These are phyloP conservation scores for Acer negundo DNA, from an alignment of 345 rosid genomes.

Conservation along the genomic window DNA sequence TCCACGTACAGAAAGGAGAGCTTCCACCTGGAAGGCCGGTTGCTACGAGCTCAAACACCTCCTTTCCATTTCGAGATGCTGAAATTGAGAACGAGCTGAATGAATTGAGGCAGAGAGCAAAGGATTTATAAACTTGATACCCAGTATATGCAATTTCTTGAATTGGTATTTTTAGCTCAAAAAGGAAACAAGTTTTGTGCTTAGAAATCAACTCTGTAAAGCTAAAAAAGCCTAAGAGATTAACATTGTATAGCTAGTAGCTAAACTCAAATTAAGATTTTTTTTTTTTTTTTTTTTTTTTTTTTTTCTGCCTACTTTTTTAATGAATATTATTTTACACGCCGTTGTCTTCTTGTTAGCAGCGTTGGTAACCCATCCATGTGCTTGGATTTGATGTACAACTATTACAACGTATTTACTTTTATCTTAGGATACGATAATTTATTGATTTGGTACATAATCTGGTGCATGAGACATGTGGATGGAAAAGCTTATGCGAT, in stretches of 20 bases:
- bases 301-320: background rate
- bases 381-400: conserved; percentile 1
- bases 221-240: conserved; percentile 17
- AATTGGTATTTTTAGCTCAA: background rate
- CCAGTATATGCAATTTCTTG: background rate
- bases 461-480: too few species aligned
- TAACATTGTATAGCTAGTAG: conserved; percentile 20
- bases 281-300: too few species aligned
- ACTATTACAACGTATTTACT: background rate
- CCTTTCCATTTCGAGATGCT: conserved; percentile 46
- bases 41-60: conserved; percentile 33
- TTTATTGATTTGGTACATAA: background rate
- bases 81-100: conserved; percentile 72
- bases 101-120: conserved; percentile 55
- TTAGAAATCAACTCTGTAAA: background rate
- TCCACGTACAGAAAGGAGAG: conserved; percentile 58
- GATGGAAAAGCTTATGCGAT: too few species aligned
- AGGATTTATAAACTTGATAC: conserved; percentile 36
- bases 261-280: conserved; percentile 2
- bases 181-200: conserved; percentile 2
- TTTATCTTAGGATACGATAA: background rate
- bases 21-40: conserved; percentile 67
- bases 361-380: background rate
- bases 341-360: background rate
- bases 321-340: background rate